Evolutionary conservation across 805 yeast genomes (phyloP), one percentile per base, ranked within the genome.

Genomic region (Wickerhamomyces queroliae): DNA sequence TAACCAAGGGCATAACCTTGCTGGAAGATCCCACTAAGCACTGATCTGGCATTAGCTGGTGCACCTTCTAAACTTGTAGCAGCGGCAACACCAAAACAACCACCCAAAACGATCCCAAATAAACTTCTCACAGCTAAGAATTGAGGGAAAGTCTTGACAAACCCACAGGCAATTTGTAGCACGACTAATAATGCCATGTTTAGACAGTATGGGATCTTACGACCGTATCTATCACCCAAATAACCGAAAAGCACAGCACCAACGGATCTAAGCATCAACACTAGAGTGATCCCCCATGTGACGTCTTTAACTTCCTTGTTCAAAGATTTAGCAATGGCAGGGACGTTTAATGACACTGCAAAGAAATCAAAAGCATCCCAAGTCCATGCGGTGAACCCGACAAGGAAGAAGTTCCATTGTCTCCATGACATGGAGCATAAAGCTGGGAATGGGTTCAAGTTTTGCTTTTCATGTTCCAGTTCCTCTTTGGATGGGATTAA

Each of bases 1-100:
- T 79, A 80, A 19, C 89, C 89, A 35, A 81, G 70, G 1, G 84
- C 81, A 49, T 81, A 87, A 44, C 95, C 95, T 57, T 85, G 83
- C 61, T 86, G 95, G 55, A 87, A 75, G 31, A 84, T 58, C 35
- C 86, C 87, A 26, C 80, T 72, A 35, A 80, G 59, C 41, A 79
- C 66, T 34, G 85, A 82, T 59, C 76, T 65, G 25, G 82, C 85
- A 45, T 66, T 66, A 2, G 52, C 56, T 3, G 88, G 87, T 21
- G 63, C 58, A 43, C 64, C 69, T 37, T 69, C 74, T 33, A 70
- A 47, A 6, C 74, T 61, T 21, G 67, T 65, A 5, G 73, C 64
- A 31, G 67, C 53, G 15, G 72, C 67, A 41, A 65, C 58, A 32
- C 75, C 74, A 43, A 59, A 70, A 35, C 69, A 50, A 18, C 70